Evolutionary conservation across 169 alveolate genomes (phyloP), one percentile per base, ranked within the genome.

Genomic region (Eimeria praecox): DNA sequence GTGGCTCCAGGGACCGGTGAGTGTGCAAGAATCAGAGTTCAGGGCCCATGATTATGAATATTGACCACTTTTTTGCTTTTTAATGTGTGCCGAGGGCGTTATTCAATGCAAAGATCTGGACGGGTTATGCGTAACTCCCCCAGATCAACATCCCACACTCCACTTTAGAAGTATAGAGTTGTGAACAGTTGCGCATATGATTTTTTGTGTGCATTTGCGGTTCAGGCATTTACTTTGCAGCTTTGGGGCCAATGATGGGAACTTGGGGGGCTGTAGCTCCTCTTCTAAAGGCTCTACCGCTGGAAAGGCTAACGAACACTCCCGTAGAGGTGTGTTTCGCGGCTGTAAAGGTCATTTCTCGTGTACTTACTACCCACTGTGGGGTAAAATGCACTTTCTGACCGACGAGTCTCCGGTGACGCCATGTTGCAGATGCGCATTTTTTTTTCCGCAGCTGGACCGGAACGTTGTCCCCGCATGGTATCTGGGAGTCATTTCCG

Each of bases 1-100:
- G 94, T 95, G 35, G 95, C 92, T 27, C 97, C 97, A 14, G 97
- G 97, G 86, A 77, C 94, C 62, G 97, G 94, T 44, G 54, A 20
- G 87, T n/a, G 10, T 42, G 3, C 35, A 56, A 66, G 40, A n/a
- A 44, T 2, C 46, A 46, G 14, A 5, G 69, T 80, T 40, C 33
- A 18, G 75, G 91, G 77, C 66, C 42, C 56, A 42, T 71, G 49
- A 33, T 9, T 78, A 44, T 38, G 64, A 42, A 0, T 78, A 2
- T 42, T 27, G 38, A 2, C 40, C 40, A 40, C 87, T 40, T 38
- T 40, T 27, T 44, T 2, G 87, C 16, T 16, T 8, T 40, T 44
- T 12, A 33, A 3, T 9, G 86, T 75, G 86, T 35, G 38, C 56
- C 20, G 86, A 38, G 18, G 22, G 22, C 64, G 87, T 3, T 8